Evolutionary conservation across 1,139 yeast species (phyloP), one percentile per base, ranked within the genome.

Genomic region (Fermentozyma sake): DNA sequence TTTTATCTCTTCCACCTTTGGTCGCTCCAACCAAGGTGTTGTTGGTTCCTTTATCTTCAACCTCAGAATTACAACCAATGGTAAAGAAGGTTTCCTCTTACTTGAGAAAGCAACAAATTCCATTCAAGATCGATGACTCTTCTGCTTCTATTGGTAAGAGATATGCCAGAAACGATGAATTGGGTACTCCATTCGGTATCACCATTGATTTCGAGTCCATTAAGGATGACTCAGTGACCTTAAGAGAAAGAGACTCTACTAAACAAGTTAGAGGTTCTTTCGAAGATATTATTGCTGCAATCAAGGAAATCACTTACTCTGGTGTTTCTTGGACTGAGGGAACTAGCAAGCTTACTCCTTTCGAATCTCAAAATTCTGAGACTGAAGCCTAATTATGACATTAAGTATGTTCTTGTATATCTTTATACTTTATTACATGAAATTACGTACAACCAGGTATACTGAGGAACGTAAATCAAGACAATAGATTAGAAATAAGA

Each of bases 151-250:
- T 93, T 48, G 99, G 99, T 67, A 86, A 89, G 71, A 83, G 99
- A 68, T 93, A 93, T 52, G 89, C 98, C 38, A 85, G 99, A 70
- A 93, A 93, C 59, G 99, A 93, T 61, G 99, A 93, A 67, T 76
- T 93, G 58, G 99, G 99, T 61, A 93, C 98, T 34, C 98, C 99
- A 46, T 93, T 91, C 53, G 99, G 99, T 61, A 77, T 93, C 58
- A 93, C 99, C 42, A 83, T 93, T 48, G 99, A 93, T 62, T 93
- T 93, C 59, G 97, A 93, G 42, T 81, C 96, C 30, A 76, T 83
- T 38, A 78, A 83, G 57, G 97, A 93, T 52, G 77, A 78, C 30
- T 80, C 96, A 10, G 83, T 93, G 42, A 93, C 99, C 26, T 73
- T 93, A 52, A 86, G 99, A 73, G 98, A 93, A 62, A 86, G 99